Percentiles rank a stretch among this genome's conserved stretches.
phyloP scores from a whole-genome alignment of 176 grass and related monocot species.

The Juncus inflexus region DNA sequence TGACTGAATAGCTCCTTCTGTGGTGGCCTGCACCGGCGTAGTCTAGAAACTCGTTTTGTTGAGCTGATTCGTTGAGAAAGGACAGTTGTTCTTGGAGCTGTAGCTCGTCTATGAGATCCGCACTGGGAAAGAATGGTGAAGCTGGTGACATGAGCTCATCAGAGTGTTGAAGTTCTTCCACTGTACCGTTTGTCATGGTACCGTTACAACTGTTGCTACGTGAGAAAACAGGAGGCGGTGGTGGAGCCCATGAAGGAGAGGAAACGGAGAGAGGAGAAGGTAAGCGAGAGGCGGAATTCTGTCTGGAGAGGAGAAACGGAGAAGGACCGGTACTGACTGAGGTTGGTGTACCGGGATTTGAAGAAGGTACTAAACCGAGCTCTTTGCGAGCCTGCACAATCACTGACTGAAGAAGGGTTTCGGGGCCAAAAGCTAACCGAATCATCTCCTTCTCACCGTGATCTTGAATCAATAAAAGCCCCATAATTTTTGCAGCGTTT shows the following conservation, averaged over 20 bases:
- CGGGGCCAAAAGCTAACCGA: slow-evolving; percentile 82
- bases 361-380: slow-evolving; percentile 40
- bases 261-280: slow-evolving; percentile 53
- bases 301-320: slow-evolving; percentile 48
- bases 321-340: slow-evolving; percentile 2
- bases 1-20: slow-evolving; percentile 51
- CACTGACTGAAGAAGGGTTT: slow-evolving; percentile 65
- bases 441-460: slow-evolving; percentile 99
- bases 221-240: slow-evolving; percentile 52
- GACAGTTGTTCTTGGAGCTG: slow-evolving; percentile 79
- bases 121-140: slow-evolving; percentile 42
- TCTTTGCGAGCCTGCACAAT: slow-evolving; percentile 68
- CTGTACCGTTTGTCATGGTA: slow-evolving; percentile 35
- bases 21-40: slow-evolving; percentile 45
- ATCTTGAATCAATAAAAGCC: slow-evolving; percentile 78
- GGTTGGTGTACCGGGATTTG: slow-evolving; percentile 41
- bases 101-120: slow-evolving; percentile 45
- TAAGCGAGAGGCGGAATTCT: slow-evolving; percentile 43
- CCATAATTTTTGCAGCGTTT: slow-evolving; percentile 94
- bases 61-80: slow-evolving; percentile 49
- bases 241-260: slow-evolving; percentile 57
- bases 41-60: slow-evolving; percentile 31
- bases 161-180: slow-evolving; percentile 31
- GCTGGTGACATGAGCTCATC: slow-evolving; percentile 42
- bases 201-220: slow-evolving; percentile 37